A percentile compares a stretch with the other conserved stretches of the same genome.
Conservation (phyloP, 148 eudicot genomes). For the Rhododendron williamsianum region DNA sequence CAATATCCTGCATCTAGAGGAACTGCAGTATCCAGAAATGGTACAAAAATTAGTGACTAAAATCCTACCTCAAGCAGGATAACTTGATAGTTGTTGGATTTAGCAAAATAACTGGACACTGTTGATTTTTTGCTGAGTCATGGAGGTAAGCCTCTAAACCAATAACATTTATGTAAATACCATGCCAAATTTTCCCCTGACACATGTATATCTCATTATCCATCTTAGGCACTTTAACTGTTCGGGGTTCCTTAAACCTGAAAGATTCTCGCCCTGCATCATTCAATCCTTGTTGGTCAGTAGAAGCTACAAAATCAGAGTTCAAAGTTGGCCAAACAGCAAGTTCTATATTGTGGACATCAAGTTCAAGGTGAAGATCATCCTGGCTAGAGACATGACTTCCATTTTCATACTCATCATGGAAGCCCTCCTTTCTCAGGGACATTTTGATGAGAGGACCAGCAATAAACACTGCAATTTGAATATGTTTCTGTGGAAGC, state of each 20-base stretch:
- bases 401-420: constrained; percentile 16
- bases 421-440: constrained; percentile 32
- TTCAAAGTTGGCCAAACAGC: constrained; percentile 52
- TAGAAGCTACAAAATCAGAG: constrained; percentile 24
- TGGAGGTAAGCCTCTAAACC: constrained; percentile 61
- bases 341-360: constrained; percentile 44
- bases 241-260: constrained; percentile 29
- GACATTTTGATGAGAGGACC: constrained; percentile 59
- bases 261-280: constrained; percentile 24
- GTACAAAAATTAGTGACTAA: constrained; percentile 6
- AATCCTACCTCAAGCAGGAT: constrained; percentile 49
- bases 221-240: constrained; percentile 19
- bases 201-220: constrained; percentile 35
- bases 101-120: constrained; percentile 33
- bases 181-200: constrained; percentile 37
- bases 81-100: constrained; percentile 40
- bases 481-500: constrained; percentile 56
- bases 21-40: neutral
- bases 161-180: constrained; percentile 31
- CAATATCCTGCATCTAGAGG: neutral
- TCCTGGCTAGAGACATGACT: constrained; percentile 21
- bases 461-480: constrained; percentile 51
- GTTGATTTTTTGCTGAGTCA: constrained; percentile 33
- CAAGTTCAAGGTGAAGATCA: constrained; percentile 34
- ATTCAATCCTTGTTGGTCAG: constrained; percentile 28